A percentile compares a stretch with the other conserved stretches of the same genome.
These are phyloP conservation scores for Huntiella decipiens DNA, from an alignment of 2,329 filamentous ascomycete genomes.

Conservation along the genomic window DNA sequence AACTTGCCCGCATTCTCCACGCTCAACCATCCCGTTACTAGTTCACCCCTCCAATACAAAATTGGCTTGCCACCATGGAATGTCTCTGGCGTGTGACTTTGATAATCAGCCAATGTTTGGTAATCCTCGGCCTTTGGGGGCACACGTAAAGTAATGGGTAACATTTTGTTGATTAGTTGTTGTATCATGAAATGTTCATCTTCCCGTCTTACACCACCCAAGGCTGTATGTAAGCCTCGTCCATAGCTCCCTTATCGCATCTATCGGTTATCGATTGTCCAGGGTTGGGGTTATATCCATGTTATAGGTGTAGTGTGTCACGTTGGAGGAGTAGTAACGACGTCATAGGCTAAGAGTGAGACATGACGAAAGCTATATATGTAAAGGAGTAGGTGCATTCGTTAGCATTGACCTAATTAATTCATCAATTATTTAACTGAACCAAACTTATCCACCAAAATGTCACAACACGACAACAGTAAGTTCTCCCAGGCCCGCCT, in stretches of 20 bases:
- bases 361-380: neutral
- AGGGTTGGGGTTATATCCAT: constrained; percentile 12
- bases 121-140: constrained; percentile 41
- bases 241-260: neutral
- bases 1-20: constrained; percentile 34
- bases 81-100: constrained; percentile 50
- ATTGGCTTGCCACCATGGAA: constrained; percentile 56
- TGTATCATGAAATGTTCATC: neutral
- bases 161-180: constrained; percentile 8
- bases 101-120: constrained; percentile 46
- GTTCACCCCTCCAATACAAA: constrained; percentile 42
- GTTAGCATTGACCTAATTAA: no score
- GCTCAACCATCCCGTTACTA: constrained; percentile 38
- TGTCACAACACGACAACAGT: constrained; percentile 17
- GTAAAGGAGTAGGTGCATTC: no score
- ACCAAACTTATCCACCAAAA: neutral
- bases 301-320: constrained; percentile 8
- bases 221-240: constrained; percentile 8
- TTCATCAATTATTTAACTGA: no score
- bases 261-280: neutral
- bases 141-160: constrained; percentile 35
- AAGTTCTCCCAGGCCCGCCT: constrained; percentile 10
- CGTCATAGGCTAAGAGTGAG: constrained; percentile 4
- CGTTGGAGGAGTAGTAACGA: neutral
- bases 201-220: neutral